Evolutionary conservation across 306 rosid species (phyloP).

Genomic region (Fagus crenata): DNA sequence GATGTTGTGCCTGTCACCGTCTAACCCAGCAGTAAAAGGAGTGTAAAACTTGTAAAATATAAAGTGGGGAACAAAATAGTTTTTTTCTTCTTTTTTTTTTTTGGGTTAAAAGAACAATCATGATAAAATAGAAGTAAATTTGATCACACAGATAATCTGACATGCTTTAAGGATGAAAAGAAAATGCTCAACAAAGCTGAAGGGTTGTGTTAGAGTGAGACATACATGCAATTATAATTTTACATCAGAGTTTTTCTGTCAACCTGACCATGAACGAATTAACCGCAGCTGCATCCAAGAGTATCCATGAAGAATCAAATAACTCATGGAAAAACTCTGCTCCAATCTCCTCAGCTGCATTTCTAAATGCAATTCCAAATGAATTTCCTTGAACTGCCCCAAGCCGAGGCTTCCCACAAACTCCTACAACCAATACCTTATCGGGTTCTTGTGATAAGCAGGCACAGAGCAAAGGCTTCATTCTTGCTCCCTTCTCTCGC

Average conservation of each 20-base stretch:
- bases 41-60: too few relatives aligned
- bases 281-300: constrained; percentile 64
- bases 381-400: constrained; percentile 87
- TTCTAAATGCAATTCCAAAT: constrained; percentile 78
- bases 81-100: too few relatives aligned
- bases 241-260: constrained; percentile 75
- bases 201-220: constrained; percentile 31
- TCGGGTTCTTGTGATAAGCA: constrained; percentile 78
- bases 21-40: too few relatives aligned
- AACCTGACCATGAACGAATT: constrained; percentile 87
- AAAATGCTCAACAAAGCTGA: constrained; percentile 20
- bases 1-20: too few relatives aligned
- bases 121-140: constrained; percentile 30
- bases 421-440: constrained; percentile 81
- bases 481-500: constrained; percentile 86
- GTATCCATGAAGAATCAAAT: constrained; percentile 97
- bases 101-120: constrained; percentile 11
- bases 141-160: constrained; percentile 27
- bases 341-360: constrained; percentile 75
- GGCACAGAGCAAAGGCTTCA: constrained; percentile 96
- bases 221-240: constrained; percentile 20
- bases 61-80: too few relatives aligned
- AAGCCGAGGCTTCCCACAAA: constrained; percentile 92
- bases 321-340: constrained; percentile 82
- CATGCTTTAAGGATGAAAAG: constrained; percentile 8